Evolutionary conservation across 225 moss, liverwort and hornwort genomes (phyloP), one percentile per base, ranked within the genome.

Genomic region (Neckera pumila): DNA sequence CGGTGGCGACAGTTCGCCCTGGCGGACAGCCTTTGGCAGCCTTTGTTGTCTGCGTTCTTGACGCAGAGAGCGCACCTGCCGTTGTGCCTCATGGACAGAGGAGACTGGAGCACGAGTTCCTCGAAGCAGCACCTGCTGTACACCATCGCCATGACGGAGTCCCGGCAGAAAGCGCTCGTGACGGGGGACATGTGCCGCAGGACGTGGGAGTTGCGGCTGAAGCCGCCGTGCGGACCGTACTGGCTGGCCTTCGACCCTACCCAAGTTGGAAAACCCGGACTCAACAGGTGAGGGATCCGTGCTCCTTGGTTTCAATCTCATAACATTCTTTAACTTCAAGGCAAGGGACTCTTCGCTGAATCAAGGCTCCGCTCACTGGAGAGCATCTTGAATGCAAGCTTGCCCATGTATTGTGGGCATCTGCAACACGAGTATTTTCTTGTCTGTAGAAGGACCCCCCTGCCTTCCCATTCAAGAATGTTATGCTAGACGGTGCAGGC

Each of bases 151-250:
- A 34, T 91, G 69, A 59, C 82, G 56, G 93, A 92, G 10, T 92
- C 86, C 4, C 81, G 66, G 34, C 91, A 92, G 72, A 82, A 38
- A 47, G 78, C 86, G 47, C 92, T 92, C 66, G 69, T 87, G 43
- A 81, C 81, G 14, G 69, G 87, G 31, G 93, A 93, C 40, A 88
- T 92, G 87, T 93, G 93, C 62, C 81, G 86, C 14, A 84, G 91
- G 65, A 88, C 81, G 22, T 93, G 93, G 93, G 92, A 92, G 60
- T 30, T 93, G 20, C 89, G 87, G 43, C 21, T 93, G 65, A 93
- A 93, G 85, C 60, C 92, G 6, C 27, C 89, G 8, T 84, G 86
- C 31, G 92, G 93, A 4, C 84, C 91, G 3, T 93, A 93, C 72
- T 93, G 92, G 91, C 88, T 91, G 51, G 74, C 47, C 81, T 81